Evolutionary conservation across 345 rosid species (phyloP).

Genomic region (Murraya paniculata): DNA sequence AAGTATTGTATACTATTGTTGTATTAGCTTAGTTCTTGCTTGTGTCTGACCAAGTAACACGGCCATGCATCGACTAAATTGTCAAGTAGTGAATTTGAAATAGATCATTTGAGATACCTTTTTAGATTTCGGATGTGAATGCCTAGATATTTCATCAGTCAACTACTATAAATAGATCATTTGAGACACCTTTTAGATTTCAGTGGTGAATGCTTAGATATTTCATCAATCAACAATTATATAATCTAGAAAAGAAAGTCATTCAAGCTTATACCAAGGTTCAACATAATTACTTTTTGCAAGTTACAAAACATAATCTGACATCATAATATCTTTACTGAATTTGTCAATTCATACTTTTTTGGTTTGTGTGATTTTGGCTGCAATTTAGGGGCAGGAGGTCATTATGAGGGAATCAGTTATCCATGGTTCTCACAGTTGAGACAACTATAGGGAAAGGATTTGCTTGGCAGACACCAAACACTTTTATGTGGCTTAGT

Average conservation of each 20-base stretch:
- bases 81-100: background rate
- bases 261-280: background rate
- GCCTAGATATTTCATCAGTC: background rate
- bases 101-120: background rate
- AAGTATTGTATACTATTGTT: background rate
- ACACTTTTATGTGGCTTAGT: background rate
- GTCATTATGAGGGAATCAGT: background rate
- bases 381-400: background rate
- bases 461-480: background rate
- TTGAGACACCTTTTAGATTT: background rate
- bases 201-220: background rate
- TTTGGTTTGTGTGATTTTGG: background rate
- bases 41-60: background rate
- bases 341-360: background rate
- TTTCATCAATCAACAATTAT: background rate
- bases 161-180: background rate
- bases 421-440: background rate
- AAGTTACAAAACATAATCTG: background rate
- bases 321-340: background rate
- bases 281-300: constrained; percentile 1
- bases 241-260: background rate
- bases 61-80: background rate
- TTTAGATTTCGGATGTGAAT: background rate
- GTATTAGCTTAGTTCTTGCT: background rate
- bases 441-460: background rate